phyloP scores from a whole-genome alignment of 2,329 filamentous ascomycete species.

The Cladosporium austrohemisphaericum region DNA sequence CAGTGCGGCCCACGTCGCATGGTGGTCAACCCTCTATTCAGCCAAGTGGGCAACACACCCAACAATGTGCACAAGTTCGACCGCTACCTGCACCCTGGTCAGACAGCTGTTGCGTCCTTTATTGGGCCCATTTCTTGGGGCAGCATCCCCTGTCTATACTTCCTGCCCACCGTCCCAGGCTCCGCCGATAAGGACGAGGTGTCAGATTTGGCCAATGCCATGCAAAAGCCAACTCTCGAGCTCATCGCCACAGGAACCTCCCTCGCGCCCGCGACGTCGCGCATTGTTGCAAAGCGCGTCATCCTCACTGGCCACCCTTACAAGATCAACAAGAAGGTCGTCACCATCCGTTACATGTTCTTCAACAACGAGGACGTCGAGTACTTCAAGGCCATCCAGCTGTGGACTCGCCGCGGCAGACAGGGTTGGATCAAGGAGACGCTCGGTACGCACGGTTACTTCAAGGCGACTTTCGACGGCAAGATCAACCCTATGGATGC shows the following conservation, averaged over 20 bases:
- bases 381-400: slow-evolving; percentile 94
- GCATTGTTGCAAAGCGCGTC: slow-evolving; percentile 89
- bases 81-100: slow-evolving; percentile 84
- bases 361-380: slow-evolving; percentile 93
- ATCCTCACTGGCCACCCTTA: slow-evolving; percentile 94
- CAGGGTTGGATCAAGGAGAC: slow-evolving; percentile 91
- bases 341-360: slow-evolving; percentile 99
- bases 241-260: slow-evolving; percentile 85
- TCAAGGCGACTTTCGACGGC: slow-evolving; percentile 97
- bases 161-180: slow-evolving; percentile 54
- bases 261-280: slow-evolving; percentile 66
- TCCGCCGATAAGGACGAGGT: slow-evolving; percentile 45
- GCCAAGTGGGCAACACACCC: slow-evolving; percentile 79
- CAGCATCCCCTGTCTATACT: slow-evolving; percentile 83
- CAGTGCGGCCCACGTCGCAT: slow-evolving; percentile 88
- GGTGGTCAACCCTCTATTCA: slow-evolving; percentile 86
- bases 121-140: slow-evolving; percentile 92
- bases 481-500: slow-evolving; percentile 95
- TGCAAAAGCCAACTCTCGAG: slow-evolving; percentile 34
- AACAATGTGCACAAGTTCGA: slow-evolving; percentile 98
- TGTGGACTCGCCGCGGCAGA: slow-evolving; percentile 88
- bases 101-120: slow-evolving; percentile 83
- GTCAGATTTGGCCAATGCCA: slow-evolving; percentile 32
- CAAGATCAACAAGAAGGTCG: slow-evolving; percentile 97
- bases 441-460: slow-evolving; percentile 97